These are phyloP conservation scores for Colletotrichum melonis DNA, from an alignment of 2,329 filamentous ascomycete species.

Conservation along the genomic window DNA sequence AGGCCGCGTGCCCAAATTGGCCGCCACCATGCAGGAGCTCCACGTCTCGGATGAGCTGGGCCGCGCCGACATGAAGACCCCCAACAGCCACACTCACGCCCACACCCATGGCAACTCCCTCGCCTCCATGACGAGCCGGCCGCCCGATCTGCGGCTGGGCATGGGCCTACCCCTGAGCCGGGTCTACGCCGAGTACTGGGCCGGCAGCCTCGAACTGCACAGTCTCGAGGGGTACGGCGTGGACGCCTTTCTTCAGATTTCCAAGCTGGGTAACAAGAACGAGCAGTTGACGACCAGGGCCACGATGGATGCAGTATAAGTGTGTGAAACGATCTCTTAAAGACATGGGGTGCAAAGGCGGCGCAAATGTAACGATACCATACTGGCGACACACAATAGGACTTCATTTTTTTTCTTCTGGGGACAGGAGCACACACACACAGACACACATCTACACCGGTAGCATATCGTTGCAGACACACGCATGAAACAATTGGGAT, in stretches of 20 bases:
- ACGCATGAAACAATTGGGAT: slow-evolving; percentile 27
- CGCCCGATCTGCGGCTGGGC: slow-evolving; percentile 87
- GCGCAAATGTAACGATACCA: slow-evolving; percentile 34
- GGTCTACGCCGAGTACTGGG: slow-evolving; percentile 98
- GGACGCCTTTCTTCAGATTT: slow-evolving; percentile 96
- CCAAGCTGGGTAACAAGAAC: slow-evolving; percentile 96
- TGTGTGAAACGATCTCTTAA: background rate
- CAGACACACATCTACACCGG: background rate
- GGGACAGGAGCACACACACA: slow-evolving; percentile 7
- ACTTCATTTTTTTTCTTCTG: background rate
- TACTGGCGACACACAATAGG: slow-evolving; percentile 11
- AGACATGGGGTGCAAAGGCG: background rate
- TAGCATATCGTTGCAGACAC: slow-evolving; percentile 23
- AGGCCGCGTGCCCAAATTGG: slow-evolving; percentile 87
- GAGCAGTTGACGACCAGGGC: slow-evolving; percentile 87
- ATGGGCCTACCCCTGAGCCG: slow-evolving; percentile 94
- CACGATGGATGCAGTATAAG: slow-evolving; percentile 78
- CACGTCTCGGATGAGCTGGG: slow-evolving; percentile 59
- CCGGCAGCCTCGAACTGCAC: slow-evolving; percentile 89
- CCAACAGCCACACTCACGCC: slow-evolving; percentile 34
- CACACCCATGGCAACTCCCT: slow-evolving; percentile 71
- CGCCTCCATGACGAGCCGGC: slow-evolving; percentile 81
- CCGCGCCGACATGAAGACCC: slow-evolving; percentile 54
- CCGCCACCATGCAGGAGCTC: slow-evolving; percentile 92
- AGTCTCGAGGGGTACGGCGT: slow-evolving; percentile 96